Base-by-base conservation (phyloP, 495 filamentous ascomycete genomes). In the Penicillium arizonense region DNA sequence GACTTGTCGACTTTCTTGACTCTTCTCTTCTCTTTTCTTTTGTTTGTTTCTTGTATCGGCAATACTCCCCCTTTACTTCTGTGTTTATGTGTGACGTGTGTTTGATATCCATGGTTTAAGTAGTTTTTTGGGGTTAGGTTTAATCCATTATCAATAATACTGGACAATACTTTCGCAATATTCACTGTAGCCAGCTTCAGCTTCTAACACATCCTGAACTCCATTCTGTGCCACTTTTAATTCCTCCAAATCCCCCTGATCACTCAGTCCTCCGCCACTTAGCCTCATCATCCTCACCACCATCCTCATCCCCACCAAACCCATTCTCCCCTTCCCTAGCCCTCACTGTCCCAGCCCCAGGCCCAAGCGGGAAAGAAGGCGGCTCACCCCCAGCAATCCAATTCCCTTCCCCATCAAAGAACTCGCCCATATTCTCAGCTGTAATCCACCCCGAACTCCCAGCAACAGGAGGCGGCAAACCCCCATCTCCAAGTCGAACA, bases 371-470 rank as follows among this genome's bases (percentile, higher is more conserved):
- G 51, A 69, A 67, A 34, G 55, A 60, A 57, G 66, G 67, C 32
- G 65, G 62, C 48, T 71, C 76, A 9, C 72, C 70, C 14, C 63
- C 67, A 3, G 66, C 77, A 63, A 76, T 77, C 69, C 79, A 85
- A 56, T 85, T 82, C 37, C 83, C 86, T 44, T 83, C 75, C 64
- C 81, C 84, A 59, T 86, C 84, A 63, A 85, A 78, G 57, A 77
- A 96, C 61, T 96, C 83, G 44, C 86, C 79, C 65, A 96, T 88
- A 69, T 98, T 98, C 47, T 97, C 94, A 12, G 91, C 87, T 14
- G 94, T 98, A 56, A 98, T 97, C 94, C 94, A 98, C 3, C 91
- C 91, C 0, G 83, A 84, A 62, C 90, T 93, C 10, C 93, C 91
- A 1, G 88, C 89, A 66, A 94, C 79, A 4, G 88, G 84, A 11